These are phyloP conservation scores for Solanum commersonii DNA, from an alignment of 257 asterid genomes.

Conservation along the genomic window DNA sequence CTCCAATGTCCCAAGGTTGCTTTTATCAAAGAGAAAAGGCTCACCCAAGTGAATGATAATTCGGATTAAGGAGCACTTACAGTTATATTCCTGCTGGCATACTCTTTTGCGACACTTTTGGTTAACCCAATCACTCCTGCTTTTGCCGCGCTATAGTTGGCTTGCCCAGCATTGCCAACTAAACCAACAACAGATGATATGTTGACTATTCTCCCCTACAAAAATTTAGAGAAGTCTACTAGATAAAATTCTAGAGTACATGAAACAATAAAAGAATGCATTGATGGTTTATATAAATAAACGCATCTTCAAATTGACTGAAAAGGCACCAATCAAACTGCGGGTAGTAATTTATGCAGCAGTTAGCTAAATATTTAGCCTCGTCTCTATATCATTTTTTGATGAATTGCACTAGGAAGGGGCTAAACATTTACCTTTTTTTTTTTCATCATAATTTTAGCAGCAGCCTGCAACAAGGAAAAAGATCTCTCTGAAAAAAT, in stretches of 20 bases:
- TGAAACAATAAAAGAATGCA: neutral
- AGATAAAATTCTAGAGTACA: neutral
- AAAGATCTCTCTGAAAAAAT: constrained; percentile 7
- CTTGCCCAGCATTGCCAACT: constrained; percentile 88
- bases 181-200: constrained; percentile 92
- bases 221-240: neutral
- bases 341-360: neutral
- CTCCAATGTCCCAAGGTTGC: neutral
- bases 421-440: constrained; percentile 43
- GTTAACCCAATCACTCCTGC: constrained; percentile 94
- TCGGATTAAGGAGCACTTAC: constrained; percentile 27
- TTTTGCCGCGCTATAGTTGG: constrained; percentile 95
- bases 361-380: neutral
- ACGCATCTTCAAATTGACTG: neutral
- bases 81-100: constrained; percentile 75
- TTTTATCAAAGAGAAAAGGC: neutral
- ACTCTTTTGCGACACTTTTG: constrained; percentile 87
- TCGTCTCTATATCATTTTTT: neutral
- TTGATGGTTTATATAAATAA: neutral
- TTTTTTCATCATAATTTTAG: constrained; percentile 95
- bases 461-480: constrained; percentile 69
- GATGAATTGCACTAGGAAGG: neutral
- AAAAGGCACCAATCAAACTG: neutral
- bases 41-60: neutral
- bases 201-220: constrained; percentile 83